phyloP scores from a whole-genome alignment of 495 filamentous ascomycete genomes.

The Chaetomidium leptoderma region DNA sequence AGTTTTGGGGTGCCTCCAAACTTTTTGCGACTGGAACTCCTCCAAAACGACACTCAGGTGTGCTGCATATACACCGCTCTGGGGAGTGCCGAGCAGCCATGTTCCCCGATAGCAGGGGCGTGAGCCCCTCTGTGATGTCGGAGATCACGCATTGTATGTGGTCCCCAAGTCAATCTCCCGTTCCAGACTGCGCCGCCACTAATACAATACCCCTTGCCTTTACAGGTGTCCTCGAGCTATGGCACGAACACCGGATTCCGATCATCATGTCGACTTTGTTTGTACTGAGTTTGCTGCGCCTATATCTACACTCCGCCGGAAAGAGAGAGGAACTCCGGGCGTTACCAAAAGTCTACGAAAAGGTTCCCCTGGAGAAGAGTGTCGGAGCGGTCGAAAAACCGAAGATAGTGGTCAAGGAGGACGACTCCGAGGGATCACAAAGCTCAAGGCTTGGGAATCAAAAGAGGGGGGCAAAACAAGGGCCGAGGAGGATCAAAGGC shows the following conservation, averaged over 20 bases:
- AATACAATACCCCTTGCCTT: neutral
- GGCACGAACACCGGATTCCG: constrained; percentile 51
- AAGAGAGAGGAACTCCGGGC: constrained; percentile 21
- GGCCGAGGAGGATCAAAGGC: constrained; percentile 50
- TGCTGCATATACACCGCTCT: neutral
- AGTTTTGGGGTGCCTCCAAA: constrained; percentile 10
- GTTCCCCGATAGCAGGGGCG: constrained; percentile 13
- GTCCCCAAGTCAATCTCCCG: too few species aligned
- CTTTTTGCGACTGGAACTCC: neutral
- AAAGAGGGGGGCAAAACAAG: constrained; percentile 21
- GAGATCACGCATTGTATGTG: constrained; percentile 15
- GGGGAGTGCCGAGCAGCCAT: constrained; percentile 10
- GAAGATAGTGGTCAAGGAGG: constrained; percentile 13
- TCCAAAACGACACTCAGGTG: neutral
- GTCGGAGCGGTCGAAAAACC: constrained; percentile 6
- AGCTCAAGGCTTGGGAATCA: constrained; percentile 6
- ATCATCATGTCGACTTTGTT: constrained; percentile 46
- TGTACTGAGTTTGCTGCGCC: constrained; percentile 36
- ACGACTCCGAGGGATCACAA: constrained; percentile 6
- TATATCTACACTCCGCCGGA: constrained; percentile 39
- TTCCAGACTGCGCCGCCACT: neutral
- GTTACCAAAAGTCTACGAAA: constrained; percentile 29
- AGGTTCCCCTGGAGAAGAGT: constrained; percentile 17
- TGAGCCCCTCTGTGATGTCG: constrained; percentile 12
- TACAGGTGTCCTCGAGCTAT: constrained; percentile 49